A percentile compares a stretch with the other conserved stretches of the same genome.
Conservation (phyloP, 2,329 filamentous ascomycete genomes). For the Beauveria scarabaeidicola region DNA sequence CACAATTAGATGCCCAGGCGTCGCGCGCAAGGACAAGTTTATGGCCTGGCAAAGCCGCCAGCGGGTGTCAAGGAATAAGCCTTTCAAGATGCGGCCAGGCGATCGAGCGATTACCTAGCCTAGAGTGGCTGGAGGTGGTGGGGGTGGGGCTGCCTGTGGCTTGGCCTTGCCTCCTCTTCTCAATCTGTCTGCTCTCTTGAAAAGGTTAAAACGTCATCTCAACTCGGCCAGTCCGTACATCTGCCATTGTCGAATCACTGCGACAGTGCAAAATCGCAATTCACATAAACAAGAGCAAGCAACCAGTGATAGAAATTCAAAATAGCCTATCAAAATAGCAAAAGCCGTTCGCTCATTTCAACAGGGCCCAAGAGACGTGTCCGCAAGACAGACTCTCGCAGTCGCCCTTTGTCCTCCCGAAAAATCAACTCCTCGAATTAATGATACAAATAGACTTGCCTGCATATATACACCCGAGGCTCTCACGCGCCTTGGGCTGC, state of each 20-base stretch:
- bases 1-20: too few species aligned
- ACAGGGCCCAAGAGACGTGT: not conserved
- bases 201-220: not conserved
- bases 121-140: not conserved
- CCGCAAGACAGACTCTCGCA: not conserved
- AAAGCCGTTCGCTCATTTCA: conserved; percentile 4
- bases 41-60: too few species aligned
- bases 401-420: not conserved
- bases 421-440: not conserved
- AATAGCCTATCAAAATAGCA: not conserved
- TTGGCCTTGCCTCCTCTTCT: not conserved
- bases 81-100: too few species aligned
- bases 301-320: not conserved
- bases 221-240: not conserved
- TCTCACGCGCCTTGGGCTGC: not conserved
- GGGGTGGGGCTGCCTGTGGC: not conserved
- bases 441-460: conserved; percentile 4
- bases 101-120: not conserved
- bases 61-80: too few species aligned
- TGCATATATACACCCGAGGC: not conserved
- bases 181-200: not conserved
- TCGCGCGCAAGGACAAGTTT: too few species aligned
- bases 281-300: not conserved
- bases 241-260: not conserved
- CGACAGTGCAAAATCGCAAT: not conserved